Evolutionary conservation across 164 flowering plant species (phyloP), one percentile per base, ranked within the genome.

Genomic region (Cinnamomum chago): DNA sequence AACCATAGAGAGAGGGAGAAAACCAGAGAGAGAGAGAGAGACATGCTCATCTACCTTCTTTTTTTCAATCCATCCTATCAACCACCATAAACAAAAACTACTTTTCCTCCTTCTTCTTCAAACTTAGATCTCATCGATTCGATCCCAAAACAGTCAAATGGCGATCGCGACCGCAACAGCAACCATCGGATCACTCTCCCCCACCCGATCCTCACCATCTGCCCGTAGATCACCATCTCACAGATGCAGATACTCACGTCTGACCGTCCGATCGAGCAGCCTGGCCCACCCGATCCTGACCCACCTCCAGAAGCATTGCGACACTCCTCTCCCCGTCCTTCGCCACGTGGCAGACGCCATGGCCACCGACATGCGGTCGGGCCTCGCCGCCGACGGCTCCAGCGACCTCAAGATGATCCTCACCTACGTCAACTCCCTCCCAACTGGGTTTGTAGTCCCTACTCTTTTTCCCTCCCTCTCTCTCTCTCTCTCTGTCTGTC

Each of bases 341-440:
- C 89, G 91, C 76, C 90, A 83, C 77, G 95, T 92, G 71, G 92
- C 90, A 2, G 94, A 88, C 66, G 84, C 90, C 73, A 92, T 94
- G 93, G 80, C 88, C 9, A 82, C 76, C 25, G 97, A 94, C 30
- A 92, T 94, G 95, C 83, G 92, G 24, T 90, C 90, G 62, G 98
- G 98, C 18, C 90, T 94, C 51, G 87, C 83, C 17, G 84, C 68
- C 4, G 97, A 94, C n/a, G 97, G 93, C 18, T 92, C 86, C 17
- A 78, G 90, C 71, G 89, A 88, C 74, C 97, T 92, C 67, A 87
- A 88, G 83, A 94, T 94, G 98, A 89, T 94, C 2, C 91, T 87
- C 33, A 94, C 87, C 80, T 90, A 86, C 78, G 94, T 90, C 72
- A 80, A 90, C 67, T 70, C 76, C 70, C 78, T 94, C 65, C 98